A percentile compares a stretch with the other conserved stretches of the same genome.
Evolutionary conservation across 2,329 filamentous ascomycete species (phyloP).

Genomic region (Hortaea werneckii): DNA sequence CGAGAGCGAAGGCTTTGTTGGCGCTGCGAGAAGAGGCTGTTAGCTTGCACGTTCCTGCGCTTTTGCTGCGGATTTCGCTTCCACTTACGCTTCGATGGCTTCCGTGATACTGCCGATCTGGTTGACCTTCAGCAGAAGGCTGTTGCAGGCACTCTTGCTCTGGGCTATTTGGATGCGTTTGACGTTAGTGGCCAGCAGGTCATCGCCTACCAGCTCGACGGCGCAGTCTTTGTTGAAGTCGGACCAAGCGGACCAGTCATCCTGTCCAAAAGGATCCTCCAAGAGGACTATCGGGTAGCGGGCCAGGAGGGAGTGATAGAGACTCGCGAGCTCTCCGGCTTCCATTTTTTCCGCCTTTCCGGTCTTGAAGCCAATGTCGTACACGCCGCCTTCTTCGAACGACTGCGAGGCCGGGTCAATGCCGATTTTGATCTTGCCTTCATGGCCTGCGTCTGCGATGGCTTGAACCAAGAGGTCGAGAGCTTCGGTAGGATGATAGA

Average conservation of each 20-base stretch:
- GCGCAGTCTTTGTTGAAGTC: conserved; percentile 26
- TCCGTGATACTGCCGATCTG: conserved; percentile 35
- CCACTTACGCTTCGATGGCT: conserved; percentile 29
- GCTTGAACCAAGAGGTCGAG: conserved; percentile 14
- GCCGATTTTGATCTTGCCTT: conserved; percentile 27
- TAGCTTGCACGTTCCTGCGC: not conserved
- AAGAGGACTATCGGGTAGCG: conserved; percentile 31
- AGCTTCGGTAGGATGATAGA: conserved; percentile 13
- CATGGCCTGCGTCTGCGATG: conserved; percentile 14
- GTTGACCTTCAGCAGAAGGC: conserved; percentile 34
- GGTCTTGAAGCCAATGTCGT: conserved; percentile 32
- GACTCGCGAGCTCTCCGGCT: conserved; percentile 18
- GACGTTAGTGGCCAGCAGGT: conserved; percentile 32
- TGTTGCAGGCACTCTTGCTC: conserved; percentile 31
- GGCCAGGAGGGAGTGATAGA: conserved; percentile 25
- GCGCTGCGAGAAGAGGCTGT: not conserved
- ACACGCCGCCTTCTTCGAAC: conserved; percentile 26
- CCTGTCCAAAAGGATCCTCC: conserved; percentile 34
- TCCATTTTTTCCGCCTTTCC: conserved; percentile 14
- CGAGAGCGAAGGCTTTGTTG: conserved; percentile 20
- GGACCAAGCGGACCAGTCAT: conserved; percentile 30
- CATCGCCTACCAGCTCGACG: conserved; percentile 33
- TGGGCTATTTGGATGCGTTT: conserved; percentile 25
- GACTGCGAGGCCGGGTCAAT: conserved; percentile 34
- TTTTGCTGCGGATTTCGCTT: no score